phyloP scores from a whole-genome alignment of 768 basidiomycete genomes.

The Boletus vinaceobasis region DNA sequence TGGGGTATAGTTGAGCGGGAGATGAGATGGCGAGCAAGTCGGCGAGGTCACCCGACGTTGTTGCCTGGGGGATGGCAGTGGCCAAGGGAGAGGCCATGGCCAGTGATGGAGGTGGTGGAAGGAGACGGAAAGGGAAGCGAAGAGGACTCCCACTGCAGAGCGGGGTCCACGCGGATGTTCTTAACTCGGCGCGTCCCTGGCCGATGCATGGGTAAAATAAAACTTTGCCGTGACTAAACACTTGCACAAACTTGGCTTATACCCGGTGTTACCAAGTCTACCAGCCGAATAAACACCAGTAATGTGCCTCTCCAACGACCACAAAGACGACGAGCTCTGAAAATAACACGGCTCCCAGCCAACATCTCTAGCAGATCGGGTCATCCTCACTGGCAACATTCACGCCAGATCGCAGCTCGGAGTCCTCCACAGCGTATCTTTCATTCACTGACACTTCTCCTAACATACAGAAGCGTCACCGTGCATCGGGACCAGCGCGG shows the following conservation, averaged over 20 bases:
- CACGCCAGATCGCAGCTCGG: neutral
- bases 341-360: neutral
- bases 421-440: neutral
- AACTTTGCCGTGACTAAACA: neutral
- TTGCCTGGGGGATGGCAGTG: slow-evolving; percentile 34
- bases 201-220: neutral
- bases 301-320: neutral
- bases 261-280: no score
- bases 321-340: neutral
- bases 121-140: slow-evolving; percentile 4
- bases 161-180: slow-evolving; percentile 3
- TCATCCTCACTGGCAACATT: neutral
- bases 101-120: slow-evolving; percentile 7
- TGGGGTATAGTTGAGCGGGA: slow-evolving; percentile 45
- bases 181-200: neutral
- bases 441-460: neutral
- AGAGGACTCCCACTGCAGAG: neutral
- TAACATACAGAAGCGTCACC: neutral
- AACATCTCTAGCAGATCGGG: neutral
- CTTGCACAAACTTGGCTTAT: no score
- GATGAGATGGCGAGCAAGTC: slow-evolving; percentile 41
- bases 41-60: slow-evolving; percentile 45
- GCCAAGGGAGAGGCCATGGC: slow-evolving; percentile 41
- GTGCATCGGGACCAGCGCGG: neutral
- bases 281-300: neutral